These are phyloP conservation scores for Stagonosporopsis chrysanthemi DNA, from an alignment of 2,329 filamentous ascomycete species.

Conservation along the genomic window DNA sequence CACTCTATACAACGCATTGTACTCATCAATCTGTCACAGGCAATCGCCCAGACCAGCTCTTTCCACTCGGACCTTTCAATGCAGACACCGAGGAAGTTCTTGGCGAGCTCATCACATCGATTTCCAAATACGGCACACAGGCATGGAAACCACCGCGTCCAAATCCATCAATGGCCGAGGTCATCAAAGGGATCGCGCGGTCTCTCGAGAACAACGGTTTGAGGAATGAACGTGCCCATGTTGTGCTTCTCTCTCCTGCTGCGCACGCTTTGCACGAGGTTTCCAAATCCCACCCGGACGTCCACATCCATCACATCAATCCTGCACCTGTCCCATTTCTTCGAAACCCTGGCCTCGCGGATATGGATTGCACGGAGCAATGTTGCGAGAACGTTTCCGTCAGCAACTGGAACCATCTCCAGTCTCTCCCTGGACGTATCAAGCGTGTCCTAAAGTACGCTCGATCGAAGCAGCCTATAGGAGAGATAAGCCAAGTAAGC, in stretches of 20 bases:
- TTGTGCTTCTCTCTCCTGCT: slow-evolving; percentile 40
- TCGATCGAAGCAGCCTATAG: slow-evolving; percentile 31
- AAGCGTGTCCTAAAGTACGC: slow-evolving; percentile 39
- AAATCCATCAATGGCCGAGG: slow-evolving; percentile 39
- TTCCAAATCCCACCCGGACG: slow-evolving; percentile 27
- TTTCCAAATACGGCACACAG: slow-evolving; percentile 33
- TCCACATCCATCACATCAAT: slow-evolving; percentile 41
- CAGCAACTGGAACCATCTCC: slow-evolving; percentile 36
- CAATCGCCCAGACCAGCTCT: slow-evolving; percentile 36
- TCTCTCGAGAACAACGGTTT: slow-evolving; percentile 26
- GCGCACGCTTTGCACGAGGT: slow-evolving; percentile 32
- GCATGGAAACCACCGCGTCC: slow-evolving; percentile 38
- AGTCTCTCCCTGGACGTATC: slow-evolving; percentile 31
- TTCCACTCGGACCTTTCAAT: slow-evolving; percentile 27
- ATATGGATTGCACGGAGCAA: slow-evolving; percentile 24
- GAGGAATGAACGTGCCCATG: slow-evolving; percentile 32
- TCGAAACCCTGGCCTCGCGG: slow-evolving; percentile 16
- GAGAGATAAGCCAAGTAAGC: slow-evolving; percentile 30
- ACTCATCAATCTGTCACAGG: slow-evolving; percentile 37
- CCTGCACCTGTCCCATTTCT: slow-evolving; percentile 36
- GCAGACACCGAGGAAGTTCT: slow-evolving; percentile 27
- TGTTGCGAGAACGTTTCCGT: slow-evolving; percentile 40
- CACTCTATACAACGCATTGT: slow-evolving; percentile 43
- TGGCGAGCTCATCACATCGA: slow-evolving; percentile 26
- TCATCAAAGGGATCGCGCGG: slow-evolving; percentile 34